phyloP scores from a whole-genome alignment of 164 flowering plant genomes.

The Stephania cephalantha region DNA sequence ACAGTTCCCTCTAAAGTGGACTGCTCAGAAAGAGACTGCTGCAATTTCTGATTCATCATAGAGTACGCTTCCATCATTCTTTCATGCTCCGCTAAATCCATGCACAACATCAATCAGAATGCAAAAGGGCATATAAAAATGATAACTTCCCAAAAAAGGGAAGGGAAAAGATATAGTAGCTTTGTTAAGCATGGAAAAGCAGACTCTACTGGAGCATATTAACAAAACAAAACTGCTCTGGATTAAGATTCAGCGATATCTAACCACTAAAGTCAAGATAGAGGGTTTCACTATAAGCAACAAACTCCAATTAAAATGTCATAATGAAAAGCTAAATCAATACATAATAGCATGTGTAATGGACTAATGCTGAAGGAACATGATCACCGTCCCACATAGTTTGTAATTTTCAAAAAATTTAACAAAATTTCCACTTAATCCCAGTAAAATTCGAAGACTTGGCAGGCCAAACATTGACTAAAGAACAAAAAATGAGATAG shows the following conservation, averaged over 20 bases:
- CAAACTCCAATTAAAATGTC: no score
- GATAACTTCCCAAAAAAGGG: not conserved
- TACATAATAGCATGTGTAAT: no score
- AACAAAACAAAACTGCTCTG: not conserved
- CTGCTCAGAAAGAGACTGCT: slow-evolving; percentile 59
- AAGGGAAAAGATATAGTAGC: not conserved
- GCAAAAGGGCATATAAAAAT: not conserved
- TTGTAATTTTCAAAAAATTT: no score
- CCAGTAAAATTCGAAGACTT: no score
- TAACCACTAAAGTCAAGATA: no score
- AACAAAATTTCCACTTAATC: no score
- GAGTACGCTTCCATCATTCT: slow-evolving; percentile 77
- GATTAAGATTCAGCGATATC: not conserved
- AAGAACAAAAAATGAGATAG: no score
- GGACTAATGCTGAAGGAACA: no score
- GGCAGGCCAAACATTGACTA: no score
- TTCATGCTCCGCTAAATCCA: slow-evolving; percentile 62
- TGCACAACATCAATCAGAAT: slow-evolving; percentile 6
- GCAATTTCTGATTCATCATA: slow-evolving; percentile 59
- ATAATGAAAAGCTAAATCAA: no score
- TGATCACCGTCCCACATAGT: no score
- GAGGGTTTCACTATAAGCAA: no score
- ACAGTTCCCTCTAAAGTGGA: slow-evolving; percentile 46
- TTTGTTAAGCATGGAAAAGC: not conserved
- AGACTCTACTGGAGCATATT: not conserved